These are phyloP conservation scores for Nidularia sp. DNA, from an alignment of 768 basidiomycete species.

Conservation along the genomic window DNA sequence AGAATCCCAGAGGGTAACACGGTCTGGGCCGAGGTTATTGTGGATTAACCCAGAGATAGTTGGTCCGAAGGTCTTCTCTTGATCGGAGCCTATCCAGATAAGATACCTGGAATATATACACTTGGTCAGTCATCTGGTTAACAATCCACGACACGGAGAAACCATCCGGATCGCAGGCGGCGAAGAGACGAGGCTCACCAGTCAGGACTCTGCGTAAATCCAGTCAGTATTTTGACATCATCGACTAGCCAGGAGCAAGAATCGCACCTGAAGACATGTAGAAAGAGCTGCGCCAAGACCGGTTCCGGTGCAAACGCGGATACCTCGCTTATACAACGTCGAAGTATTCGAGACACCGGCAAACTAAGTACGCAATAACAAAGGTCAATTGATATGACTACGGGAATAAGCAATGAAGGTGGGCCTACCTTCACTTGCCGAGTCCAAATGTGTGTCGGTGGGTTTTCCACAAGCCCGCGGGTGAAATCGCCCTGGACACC, in stretches of 20 bases:
- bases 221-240: constrained; percentile 5
- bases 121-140: background rate
- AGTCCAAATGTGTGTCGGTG: constrained; percentile 73
- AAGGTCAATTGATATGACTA: background rate
- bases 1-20: constrained; percentile 76
- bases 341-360: constrained; percentile 83
- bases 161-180: constrained; percentile 8
- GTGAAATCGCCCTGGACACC: constrained; percentile 87
- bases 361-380: constrained; percentile 36
- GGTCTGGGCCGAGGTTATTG: constrained; percentile 63
- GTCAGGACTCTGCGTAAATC: constrained; percentile 34
- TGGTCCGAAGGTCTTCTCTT: constrained; percentile 82
- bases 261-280: constrained; percentile 72
- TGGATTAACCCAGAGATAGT: constrained; percentile 73
- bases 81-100: constrained; percentile 83
- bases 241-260: constrained; percentile 1
- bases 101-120: constrained; percentile 49
- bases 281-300: constrained; percentile 80
- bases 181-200: constrained; percentile 30
- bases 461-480: constrained; percentile 64
- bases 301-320: constrained; percentile 83
- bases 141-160: constrained; percentile 6
- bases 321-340: constrained; percentile 70
- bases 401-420: background rate
- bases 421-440: constrained; percentile 68